phyloP scores from a whole-genome alignment of 768 basidiomycete species.

The Termitomyces sp. region DNA sequence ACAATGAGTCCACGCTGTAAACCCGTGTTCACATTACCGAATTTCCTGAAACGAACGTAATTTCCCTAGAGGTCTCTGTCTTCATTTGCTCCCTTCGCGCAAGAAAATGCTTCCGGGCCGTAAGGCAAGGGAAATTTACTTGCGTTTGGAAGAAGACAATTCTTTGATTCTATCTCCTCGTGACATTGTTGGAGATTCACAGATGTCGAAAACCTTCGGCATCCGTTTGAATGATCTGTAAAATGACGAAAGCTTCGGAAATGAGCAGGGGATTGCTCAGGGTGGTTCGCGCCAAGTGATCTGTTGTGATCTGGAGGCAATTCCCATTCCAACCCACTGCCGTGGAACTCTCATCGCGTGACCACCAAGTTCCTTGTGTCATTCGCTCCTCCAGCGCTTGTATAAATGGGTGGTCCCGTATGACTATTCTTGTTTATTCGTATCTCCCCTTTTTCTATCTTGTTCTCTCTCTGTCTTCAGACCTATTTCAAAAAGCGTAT shows the following conservation, averaged over 20 bases:
- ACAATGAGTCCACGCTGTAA: conserved; percentile 1
- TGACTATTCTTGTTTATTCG: conserved; percentile 14
- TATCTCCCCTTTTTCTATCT: conserved; percentile 9
- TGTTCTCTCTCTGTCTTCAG: conserved; percentile 2
- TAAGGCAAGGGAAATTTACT: neutral
- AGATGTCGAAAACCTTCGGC: conserved; percentile 12
- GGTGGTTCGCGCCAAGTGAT: conserved; percentile 17
- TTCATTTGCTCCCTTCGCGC: conserved; percentile 12
- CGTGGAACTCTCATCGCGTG: conserved; percentile 24
- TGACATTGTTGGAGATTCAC: conserved; percentile 11
- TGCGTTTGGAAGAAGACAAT: conserved; percentile 3
- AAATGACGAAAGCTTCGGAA: conserved; percentile 15
- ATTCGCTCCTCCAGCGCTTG: conserved; percentile 15
- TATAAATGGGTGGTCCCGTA: conserved; percentile 16
- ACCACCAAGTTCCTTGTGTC: conserved; percentile 17
- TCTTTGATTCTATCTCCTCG: conserved; percentile 10
- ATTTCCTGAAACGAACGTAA: conserved; percentile 16
- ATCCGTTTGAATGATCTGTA: conserved; percentile 10
- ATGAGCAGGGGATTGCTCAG: conserved; percentile 15
- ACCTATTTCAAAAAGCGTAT: neutral
- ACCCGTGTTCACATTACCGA: conserved; percentile 1
- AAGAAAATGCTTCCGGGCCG: conserved; percentile 12
- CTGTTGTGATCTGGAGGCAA: conserved; percentile 13
- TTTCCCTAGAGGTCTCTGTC: conserved; percentile 25
- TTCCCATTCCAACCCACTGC: conserved; percentile 14